phyloP scores from a whole-genome alignment of 257 asterid genomes.

The Ilex asprella region DNA sequence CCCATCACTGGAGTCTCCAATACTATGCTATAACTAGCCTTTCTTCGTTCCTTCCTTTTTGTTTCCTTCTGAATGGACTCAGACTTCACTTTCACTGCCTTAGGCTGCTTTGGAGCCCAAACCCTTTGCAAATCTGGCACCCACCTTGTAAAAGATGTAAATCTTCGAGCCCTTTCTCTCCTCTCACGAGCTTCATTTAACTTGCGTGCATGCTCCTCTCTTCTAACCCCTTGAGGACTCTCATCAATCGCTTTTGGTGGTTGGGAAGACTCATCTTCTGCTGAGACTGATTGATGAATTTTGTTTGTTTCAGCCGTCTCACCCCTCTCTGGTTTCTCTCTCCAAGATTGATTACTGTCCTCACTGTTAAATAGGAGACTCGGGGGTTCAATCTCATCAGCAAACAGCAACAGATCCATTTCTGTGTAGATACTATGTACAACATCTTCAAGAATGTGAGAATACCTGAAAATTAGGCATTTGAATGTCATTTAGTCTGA shows the following conservation, averaged over 20 bases:
- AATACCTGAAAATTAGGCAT: background rate
- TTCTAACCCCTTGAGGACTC: conserved; percentile 18
- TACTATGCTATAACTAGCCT: conserved; percentile 38
- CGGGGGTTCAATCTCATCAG: background rate
- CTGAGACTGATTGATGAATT: conserved; percentile 36
- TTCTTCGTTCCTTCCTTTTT: conserved; percentile 39
- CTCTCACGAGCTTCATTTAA: conserved; percentile 72
- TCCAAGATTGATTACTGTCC: conserved; percentile 87
- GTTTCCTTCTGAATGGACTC: conserved; percentile 42
- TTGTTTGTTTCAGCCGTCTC: conserved; percentile 42
- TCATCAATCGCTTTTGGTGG: conserved; percentile 24
- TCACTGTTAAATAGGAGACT: conserved; percentile 59
- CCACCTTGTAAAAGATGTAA: conserved; percentile 42
- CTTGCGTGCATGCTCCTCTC: conserved; percentile 44
- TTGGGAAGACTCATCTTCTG: conserved; percentile 43
- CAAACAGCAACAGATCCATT: background rate
- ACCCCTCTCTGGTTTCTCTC: conserved; percentile 42
- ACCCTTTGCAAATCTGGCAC: conserved; percentile 81
- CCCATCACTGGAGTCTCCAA: conserved; percentile 74
- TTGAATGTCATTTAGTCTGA: too few relatives aligned
- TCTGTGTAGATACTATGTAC: background rate
- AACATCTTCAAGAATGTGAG: background rate
- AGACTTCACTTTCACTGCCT: conserved; percentile 36
- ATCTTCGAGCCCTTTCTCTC: conserved; percentile 60
- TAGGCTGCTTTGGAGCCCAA: conserved; percentile 73